Base-by-base conservation (phyloP, 768 basidiomycete species). In the Auriscalpium vulgare region DNA sequence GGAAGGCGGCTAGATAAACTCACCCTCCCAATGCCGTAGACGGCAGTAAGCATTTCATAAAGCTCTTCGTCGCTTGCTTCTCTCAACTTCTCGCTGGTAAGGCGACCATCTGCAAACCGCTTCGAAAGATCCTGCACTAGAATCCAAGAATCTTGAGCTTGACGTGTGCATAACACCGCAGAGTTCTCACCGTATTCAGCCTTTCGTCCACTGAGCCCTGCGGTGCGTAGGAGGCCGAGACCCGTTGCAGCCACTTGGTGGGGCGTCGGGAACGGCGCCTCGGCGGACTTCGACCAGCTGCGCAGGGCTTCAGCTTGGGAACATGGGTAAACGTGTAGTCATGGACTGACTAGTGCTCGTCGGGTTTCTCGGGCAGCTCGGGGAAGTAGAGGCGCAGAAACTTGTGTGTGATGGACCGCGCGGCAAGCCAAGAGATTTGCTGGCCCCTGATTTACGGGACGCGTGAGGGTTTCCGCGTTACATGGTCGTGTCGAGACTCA, bases 391-490 rank as follows among this genome's bases (percentile, higher is more conserved):
- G 69, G 23, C 88, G 78, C 50, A 83, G 73, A 69, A 95, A 95
- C 56, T 77, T 82, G 69, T 91, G 87, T 38, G 75, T 83, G 57
- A 95, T 91, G 17, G 89, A 84, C 19, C 88, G 78, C 0, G 93
- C 94, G 10, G 92, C 94, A 46, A 85, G 69, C 88, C 88, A 91
- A 1, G 88, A 91, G 21, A 93, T 88, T 66, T 93, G 88, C 67
- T 88, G 87, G 5, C 80, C 84, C 40, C 86, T 87, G 56, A 11
- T 51, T 49, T 29, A 29, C 29, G 14, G 16, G 36, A 9, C 13
- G 46, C 44, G 40, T 38, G 14, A 47, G 53, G 43, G 10, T 23
- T 34, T 16, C 19, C n/a, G 37, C 5, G 21, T 36, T 11, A 11
- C 23, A 13, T 21, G 45, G 13, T 8, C 7, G 10, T 37, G 17